A percentile compares a stretch with the other conserved stretches of the same genome.
phyloP scores from a whole-genome alignment of 176 grass and related monocot species.

The Metroxylon sagu region DNA sequence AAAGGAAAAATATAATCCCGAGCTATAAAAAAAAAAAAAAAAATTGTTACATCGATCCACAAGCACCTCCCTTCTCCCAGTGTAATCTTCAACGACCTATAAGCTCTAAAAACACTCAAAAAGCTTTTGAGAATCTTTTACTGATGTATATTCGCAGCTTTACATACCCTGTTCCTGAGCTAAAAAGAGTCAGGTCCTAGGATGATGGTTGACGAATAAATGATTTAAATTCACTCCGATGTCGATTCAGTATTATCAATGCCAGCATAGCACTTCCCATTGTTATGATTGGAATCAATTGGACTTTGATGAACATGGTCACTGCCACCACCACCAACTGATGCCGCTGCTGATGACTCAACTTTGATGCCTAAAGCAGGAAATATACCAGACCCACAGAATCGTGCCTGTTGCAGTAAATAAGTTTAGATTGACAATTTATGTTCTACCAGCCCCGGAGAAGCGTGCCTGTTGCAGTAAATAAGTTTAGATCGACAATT shows the following conservation, averaged over 20 bases:
- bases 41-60: constrained; percentile 39
- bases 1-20: too few relatives aligned
- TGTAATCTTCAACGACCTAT: constrained; percentile 26
- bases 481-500: constrained; percentile 1
- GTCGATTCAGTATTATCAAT: constrained; percentile 46
- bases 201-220: constrained; percentile 60
- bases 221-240: constrained; percentile 59
- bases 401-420: constrained; percentile 24
- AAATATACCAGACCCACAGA: constrained; percentile 24
- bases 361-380: constrained; percentile 45
- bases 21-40: constrained; percentile 16
- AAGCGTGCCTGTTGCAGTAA: constrained; percentile 23
- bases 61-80: constrained; percentile 23
- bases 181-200: constrained; percentile 38
- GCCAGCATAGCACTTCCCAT: constrained; percentile 24
- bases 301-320: constrained; percentile 26
- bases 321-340: constrained; percentile 17
- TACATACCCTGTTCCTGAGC: constrained; percentile 45
- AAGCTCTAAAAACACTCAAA: constrained; percentile 37
- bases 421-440: neutral
- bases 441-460: constrained; percentile 19
- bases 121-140: constrained; percentile 16
- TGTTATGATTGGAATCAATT: constrained; percentile 36
- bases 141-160: constrained; percentile 14
- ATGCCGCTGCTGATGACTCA: constrained; percentile 15